A percentile compares a stretch with the other conserved stretches of the same genome.
Evolutionary conservation across 306 rosid species (phyloP).

Genomic region (Quillaja saponaria): DNA sequence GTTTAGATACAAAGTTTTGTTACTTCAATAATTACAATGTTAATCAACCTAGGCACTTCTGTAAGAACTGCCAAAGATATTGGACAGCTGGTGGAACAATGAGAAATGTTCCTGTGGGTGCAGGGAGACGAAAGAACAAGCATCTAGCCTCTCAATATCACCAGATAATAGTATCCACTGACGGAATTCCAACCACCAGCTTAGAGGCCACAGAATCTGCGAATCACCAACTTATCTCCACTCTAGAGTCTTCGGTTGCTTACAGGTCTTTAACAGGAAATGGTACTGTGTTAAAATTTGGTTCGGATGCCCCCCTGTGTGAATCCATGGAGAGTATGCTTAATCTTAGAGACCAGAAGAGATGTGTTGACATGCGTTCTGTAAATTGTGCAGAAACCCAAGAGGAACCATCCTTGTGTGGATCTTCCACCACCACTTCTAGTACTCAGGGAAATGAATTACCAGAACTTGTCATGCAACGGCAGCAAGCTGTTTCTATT

Average conservation of each 20-base stretch:
- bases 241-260: constrained; percentile 29
- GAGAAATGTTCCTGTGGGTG: constrained; percentile 76
- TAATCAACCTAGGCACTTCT: constrained; percentile 82
- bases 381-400: constrained; percentile 32
- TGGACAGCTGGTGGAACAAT: constrained; percentile 88
- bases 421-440: constrained; percentile 37
- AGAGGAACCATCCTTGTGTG: constrained; percentile 41
- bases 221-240: constrained; percentile 30
- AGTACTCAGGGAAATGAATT: constrained; percentile 40
- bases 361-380: constrained; percentile 32
- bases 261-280: constrained; percentile 36
- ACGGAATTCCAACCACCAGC: constrained; percentile 41
- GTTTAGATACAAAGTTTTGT: constrained; percentile 72
- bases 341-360: constrained; percentile 41
- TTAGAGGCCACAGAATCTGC: constrained; percentile 35
- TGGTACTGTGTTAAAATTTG: constrained; percentile 52
- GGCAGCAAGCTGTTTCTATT: constrained; percentile 15
- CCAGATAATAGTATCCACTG: constrained; percentile 50
- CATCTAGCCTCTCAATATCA: constrained; percentile 61
- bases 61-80: constrained; percentile 77
- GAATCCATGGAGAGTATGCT: constrained; percentile 54
- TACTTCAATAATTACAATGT: constrained; percentile 81
- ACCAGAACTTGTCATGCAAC: constrained; percentile 21
- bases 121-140: constrained; percentile 73
- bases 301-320: constrained; percentile 51